Conservation (phyloP, 2,329 filamentous ascomycete species). For the Trichophyton rubrum region DNA sequence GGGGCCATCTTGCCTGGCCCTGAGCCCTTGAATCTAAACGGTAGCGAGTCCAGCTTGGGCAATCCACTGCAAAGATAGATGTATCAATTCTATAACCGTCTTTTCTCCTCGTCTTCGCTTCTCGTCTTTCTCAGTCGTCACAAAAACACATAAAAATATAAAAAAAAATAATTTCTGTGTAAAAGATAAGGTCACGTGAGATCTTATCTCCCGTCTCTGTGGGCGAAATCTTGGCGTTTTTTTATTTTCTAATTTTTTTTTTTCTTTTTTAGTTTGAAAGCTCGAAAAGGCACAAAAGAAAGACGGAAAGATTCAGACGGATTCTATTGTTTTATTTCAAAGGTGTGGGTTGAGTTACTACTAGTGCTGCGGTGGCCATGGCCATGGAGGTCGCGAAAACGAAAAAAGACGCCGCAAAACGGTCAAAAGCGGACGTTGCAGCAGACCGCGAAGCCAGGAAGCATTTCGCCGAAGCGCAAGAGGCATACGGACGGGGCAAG, state of each 20-base stretch:
- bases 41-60: conserved; percentile 36
- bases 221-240: conserved; percentile 25
- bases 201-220: conserved; percentile 5
- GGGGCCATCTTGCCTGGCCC: conserved; percentile 58
- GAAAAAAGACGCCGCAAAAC: conserved; percentile 10
- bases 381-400: conserved; percentile 13
- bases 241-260: conserved; percentile 11
- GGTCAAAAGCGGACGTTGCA: conserved; percentile 7
- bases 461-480: conserved; percentile 44
- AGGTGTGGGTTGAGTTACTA: neutral
- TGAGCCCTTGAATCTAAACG: conserved; percentile 72
- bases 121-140: neutral
- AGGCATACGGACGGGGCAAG: conserved; percentile 72
- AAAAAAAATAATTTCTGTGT: conserved; percentile 21
- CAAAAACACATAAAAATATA: conserved; percentile 13
- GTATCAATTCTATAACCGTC: neutral
- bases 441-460: conserved; percentile 30
- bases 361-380: neutral
- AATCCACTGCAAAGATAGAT: neutral
- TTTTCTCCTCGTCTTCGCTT: neutral
- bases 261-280: neutral
- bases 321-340: neutral
- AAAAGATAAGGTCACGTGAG: conserved; percentile 6
- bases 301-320: neutral
- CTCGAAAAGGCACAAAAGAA: neutral